Evolutionary conservation across 2,329 filamentous ascomycete genomes (phyloP).

Genomic region (Laburnicola sp.): DNA sequence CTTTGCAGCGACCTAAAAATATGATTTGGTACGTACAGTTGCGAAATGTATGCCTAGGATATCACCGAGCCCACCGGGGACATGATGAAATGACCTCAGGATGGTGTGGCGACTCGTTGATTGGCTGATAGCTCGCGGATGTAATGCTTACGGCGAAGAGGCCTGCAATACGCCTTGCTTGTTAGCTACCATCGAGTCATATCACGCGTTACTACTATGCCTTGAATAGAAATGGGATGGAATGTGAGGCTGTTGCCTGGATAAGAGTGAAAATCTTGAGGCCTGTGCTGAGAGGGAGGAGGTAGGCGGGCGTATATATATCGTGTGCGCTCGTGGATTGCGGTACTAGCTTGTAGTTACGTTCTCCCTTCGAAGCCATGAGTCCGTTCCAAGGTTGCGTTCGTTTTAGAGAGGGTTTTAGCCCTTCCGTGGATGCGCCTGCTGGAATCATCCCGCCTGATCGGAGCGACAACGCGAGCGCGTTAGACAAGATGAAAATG

Average conservation of each 20-base stretch:
- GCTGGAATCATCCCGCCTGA: no score
- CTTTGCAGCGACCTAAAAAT: no score
- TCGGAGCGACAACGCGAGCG: no score
- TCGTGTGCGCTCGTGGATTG: neutral
- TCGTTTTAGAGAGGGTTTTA: no score
- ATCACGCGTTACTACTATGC: neutral
- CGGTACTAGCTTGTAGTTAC: neutral
- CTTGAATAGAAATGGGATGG: conserved; percentile 5
- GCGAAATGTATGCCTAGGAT: no score
- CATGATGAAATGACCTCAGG: no score
- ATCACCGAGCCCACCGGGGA: no score
- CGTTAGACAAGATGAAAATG: no score
- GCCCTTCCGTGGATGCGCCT: no score
- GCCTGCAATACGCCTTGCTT: conserved; percentile 4
- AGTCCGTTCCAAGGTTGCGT: no score
- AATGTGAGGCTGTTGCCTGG: conserved; percentile 26
- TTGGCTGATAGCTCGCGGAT: conserved; percentile 3
- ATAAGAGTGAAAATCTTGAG: conserved; percentile 4
- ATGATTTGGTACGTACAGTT: no score
- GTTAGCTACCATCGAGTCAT: neutral
- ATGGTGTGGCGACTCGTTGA: conserved; percentile 1
- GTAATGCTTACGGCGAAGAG: conserved; percentile 1
- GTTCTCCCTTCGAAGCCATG: neutral
- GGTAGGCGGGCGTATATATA: conserved; percentile 17
- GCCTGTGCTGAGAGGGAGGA: conserved; percentile 8